phyloP scores from a whole-genome alignment of 148 eudicot genomes.

The Silene latifolia region DNA sequence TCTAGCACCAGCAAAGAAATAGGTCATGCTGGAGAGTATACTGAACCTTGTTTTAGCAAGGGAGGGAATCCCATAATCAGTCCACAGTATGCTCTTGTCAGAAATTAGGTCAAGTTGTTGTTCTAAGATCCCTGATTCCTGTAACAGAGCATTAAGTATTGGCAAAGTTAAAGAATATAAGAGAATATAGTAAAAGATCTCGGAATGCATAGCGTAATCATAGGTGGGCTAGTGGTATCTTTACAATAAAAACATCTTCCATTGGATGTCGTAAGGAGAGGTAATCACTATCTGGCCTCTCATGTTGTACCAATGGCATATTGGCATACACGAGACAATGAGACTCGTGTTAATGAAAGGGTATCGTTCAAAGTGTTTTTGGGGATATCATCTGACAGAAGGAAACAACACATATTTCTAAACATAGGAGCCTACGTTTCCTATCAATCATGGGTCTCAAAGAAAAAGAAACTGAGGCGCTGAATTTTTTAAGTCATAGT shows the following conservation, averaged over 20 bases:
- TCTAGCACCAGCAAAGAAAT: background rate
- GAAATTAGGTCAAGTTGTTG: conserved; percentile 92
- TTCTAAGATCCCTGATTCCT: conserved; percentile 78
- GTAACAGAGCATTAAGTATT: conserved; percentile 13
- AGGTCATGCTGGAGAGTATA: background rate
- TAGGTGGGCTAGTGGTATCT: background rate
- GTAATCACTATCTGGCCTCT: conserved; percentile 2
- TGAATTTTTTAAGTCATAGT: no score
- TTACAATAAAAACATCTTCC: background rate
- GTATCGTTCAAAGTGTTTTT: no score
- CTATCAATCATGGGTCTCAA: background rate
- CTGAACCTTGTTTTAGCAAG: conserved; percentile 78
- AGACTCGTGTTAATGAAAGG: background rate
- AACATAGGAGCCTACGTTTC: background rate
- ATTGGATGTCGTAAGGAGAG: background rate
- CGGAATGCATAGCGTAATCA: background rate
- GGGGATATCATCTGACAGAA: no score
- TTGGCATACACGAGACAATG: background rate
- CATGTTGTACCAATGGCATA: background rate
- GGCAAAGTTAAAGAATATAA: background rate
- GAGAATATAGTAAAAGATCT: background rate
- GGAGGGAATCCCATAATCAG: conserved; percentile 77
- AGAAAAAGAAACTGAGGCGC: background rate
- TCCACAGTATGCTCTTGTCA: conserved; percentile 72
- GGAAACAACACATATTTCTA: no score